A percentile compares a stretch with the other conserved stretches of the same genome.
Conservation (phyloP, 306 rosid genomes). For the Delonix regia region DNA sequence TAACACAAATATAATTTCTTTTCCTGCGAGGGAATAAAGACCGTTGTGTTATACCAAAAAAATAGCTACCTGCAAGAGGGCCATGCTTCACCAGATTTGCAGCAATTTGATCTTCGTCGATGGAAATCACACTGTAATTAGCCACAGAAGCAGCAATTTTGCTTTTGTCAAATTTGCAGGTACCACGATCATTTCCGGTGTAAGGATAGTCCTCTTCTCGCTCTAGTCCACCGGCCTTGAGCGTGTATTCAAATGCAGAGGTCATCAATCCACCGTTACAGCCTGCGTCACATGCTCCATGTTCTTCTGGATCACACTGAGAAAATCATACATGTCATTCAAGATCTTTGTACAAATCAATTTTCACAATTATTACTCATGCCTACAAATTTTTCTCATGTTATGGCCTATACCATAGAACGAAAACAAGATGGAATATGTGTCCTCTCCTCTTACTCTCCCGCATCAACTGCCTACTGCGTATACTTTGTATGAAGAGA, state of each 20-base stretch:
- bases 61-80: conserved; percentile 79
- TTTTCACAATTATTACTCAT: not conserved
- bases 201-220: conserved; percentile 84
- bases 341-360: not conserved
- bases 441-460: not conserved
- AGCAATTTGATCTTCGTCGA: conserved; percentile 90
- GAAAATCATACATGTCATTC: conserved; percentile 28
- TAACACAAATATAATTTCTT: not conserved
- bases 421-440: not conserved
- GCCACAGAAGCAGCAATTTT: conserved; percentile 67
- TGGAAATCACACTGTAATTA: conserved; percentile 83
- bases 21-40: not conserved
- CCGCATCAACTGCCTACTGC: not conserved
- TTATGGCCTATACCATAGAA: not conserved
- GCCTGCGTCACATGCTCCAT: conserved; percentile 79
- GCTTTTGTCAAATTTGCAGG: conserved; percentile 86
- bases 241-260: conserved; percentile 79
- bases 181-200: conserved; percentile 72
- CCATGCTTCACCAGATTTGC: conserved; percentile 90
- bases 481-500: not conserved
- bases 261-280: conserved; percentile 94
- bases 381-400: not conserved
- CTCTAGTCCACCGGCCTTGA: conserved; percentile 81
- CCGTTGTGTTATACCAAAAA: not conserved
- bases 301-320: conserved; percentile 93